Conservation (phyloP, 805 yeast species). For the Sungouiella thailandica region DNA sequence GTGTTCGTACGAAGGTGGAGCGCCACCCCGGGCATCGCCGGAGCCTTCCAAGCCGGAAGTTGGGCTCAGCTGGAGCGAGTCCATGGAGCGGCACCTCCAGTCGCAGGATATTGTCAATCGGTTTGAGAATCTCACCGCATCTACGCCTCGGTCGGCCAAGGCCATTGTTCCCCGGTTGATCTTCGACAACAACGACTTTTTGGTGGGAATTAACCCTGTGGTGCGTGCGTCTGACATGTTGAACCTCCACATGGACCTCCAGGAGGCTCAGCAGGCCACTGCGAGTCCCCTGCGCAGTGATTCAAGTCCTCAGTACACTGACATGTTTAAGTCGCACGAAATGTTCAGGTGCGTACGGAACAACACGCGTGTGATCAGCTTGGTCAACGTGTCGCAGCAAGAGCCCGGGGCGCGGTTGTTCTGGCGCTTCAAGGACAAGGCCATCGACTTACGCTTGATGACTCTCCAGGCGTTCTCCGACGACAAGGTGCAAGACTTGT, state of each 20-base stretch:
- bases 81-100: constrained; percentile 1
- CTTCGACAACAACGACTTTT: constrained; percentile 1
- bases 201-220: constrained; percentile 12
- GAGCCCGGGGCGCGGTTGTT: constrained; percentile 15
- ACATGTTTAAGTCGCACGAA: background rate
- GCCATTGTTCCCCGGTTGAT: background rate
- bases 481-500: constrained; percentile 3
- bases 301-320: background rate
- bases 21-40: background rate
- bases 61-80: background rate
- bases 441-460: constrained; percentile 8
- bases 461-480: constrained; percentile 7
- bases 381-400: constrained; percentile 14
- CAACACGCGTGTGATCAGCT: constrained; percentile 9
- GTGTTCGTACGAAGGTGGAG: constrained; percentile 9
- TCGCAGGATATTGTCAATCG: background rate
- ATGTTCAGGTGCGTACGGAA: constrained; percentile 4
- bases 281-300: constrained; percentile 2
- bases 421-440: constrained; percentile 10
- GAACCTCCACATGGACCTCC: constrained; percentile 13
- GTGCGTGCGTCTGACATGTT: constrained; percentile 10
- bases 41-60: too few relatives aligned
- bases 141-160: background rate
- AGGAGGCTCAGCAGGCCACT: background rate
- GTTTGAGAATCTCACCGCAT: background rate